These are phyloP conservation scores for Boletus speciosus DNA, from an alignment of 768 basidiomycete species.

Conservation along the genomic window DNA sequence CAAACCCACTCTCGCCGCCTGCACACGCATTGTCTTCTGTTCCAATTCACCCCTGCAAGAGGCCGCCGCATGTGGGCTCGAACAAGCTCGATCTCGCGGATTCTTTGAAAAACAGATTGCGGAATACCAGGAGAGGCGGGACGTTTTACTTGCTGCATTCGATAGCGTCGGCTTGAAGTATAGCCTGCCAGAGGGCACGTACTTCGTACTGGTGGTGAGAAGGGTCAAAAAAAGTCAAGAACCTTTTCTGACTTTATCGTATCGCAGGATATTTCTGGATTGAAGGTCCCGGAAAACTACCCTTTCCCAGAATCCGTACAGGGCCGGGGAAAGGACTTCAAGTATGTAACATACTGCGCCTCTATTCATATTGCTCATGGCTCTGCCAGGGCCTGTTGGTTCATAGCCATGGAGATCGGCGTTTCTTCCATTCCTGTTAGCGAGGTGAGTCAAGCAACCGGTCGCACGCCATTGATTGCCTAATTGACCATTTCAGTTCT, in stretches of 20 bases:
- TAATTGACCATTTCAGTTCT: conserved; percentile 58
- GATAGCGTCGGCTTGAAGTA: conserved; percentile 82
- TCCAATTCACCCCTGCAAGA: conserved; percentile 94
- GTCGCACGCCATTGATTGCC: neutral
- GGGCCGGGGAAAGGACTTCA: conserved; percentile 86
- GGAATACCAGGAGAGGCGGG: conserved; percentile 80
- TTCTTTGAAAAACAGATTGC: conserved; percentile 76
- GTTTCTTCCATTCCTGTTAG: conserved; percentile 94
- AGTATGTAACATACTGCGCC: conserved; percentile 37
- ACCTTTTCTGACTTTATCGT: conserved; percentile 6
- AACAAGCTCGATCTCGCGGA: conserved; percentile 62
- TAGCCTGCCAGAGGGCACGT: conserved; percentile 84
- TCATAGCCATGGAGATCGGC: conserved; percentile 84
- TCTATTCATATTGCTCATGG: conserved; percentile 10
- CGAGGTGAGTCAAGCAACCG: conserved; percentile 57
- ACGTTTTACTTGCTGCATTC: conserved; percentile 73
- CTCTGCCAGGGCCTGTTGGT: conserved; percentile 79
- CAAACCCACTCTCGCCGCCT: conserved; percentile 81
- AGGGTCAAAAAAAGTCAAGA: neutral
- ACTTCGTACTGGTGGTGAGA: conserved; percentile 82
- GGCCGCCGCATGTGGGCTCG: conserved; percentile 86
- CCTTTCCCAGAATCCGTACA: conserved; percentile 72
- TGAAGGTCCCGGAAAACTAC: conserved; percentile 82
- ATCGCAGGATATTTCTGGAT: conserved; percentile 64
- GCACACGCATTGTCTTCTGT: conserved; percentile 93